A percentile compares a stretch with the other conserved stretches of the same genome.
Evolutionary conservation across 2,329 filamentous ascomycete species (phyloP).

Genomic region (Fusarium newnesense): DNA sequence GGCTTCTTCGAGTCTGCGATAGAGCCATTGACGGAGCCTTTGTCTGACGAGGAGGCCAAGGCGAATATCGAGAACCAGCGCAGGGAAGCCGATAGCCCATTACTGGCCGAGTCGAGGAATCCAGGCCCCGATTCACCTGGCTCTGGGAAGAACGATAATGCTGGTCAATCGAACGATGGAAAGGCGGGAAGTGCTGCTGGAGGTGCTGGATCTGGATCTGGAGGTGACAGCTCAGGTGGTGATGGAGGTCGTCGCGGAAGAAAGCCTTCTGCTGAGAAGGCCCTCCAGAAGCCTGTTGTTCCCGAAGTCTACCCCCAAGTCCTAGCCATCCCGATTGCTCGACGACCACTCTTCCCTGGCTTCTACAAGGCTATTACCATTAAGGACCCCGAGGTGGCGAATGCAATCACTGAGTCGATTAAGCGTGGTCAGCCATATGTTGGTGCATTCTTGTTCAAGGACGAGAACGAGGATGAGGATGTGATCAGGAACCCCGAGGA

Average conservation of each 20-base stretch:
- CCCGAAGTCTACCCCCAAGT: conserved; percentile 98
- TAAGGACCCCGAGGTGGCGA: conserved; percentile 88
- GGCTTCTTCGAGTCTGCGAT: conserved; percentile 63
- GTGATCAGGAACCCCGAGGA: conserved; percentile 90
- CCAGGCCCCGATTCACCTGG: conserved; percentile 55
- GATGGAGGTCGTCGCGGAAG: conserved; percentile 77
- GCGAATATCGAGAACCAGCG: conserved; percentile 61
- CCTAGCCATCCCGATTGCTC: conserved; percentile 95
- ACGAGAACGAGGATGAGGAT: conserved; percentile 93
- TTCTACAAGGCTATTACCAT: conserved; percentile 99
- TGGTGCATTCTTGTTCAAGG: conserved; percentile 95
- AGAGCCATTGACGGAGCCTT: conserved; percentile 54
- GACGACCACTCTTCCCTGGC: conserved; percentile 92
- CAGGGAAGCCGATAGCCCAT: conserved; percentile 55
- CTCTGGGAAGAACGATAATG: conserved; percentile 58
- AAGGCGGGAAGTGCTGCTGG: conserved; percentile 68
- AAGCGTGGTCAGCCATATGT: conserved; percentile 98
- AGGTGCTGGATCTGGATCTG: conserved; percentile 59
- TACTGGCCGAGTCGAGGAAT: conserved; percentile 59
- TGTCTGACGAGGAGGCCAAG: conserved; percentile 64
- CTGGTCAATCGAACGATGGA: conserved; percentile 57
- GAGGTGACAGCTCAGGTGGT: conserved; percentile 65
- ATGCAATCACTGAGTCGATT: conserved; percentile 94
- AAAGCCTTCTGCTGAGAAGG: conserved; percentile 76
- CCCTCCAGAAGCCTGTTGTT: conserved; percentile 86